phyloP scores from a whole-genome alignment of 116 monocot species.

The Posidonia oceanica region DNA sequence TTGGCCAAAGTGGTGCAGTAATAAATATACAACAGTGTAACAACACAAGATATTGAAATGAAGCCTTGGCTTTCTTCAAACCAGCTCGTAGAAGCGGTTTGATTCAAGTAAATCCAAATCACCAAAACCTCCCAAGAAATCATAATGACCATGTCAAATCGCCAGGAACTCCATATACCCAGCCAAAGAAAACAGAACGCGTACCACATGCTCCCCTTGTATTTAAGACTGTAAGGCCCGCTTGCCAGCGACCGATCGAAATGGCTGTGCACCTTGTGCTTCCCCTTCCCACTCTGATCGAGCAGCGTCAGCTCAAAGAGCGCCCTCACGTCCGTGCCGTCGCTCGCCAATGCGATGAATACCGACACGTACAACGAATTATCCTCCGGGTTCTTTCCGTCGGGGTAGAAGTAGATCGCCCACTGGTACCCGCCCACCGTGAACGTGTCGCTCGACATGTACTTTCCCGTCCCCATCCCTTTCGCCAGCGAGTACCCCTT shows the following conservation, averaged over 20 bases:
- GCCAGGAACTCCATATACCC: background rate
- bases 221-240: conserved; percentile 47
- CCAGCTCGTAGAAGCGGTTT: too few relatives aligned
- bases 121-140: too few relatives aligned
- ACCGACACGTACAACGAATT: conserved; percentile 41
- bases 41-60: too few relatives aligned
- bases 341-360: conserved; percentile 50
- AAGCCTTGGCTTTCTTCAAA: too few relatives aligned
- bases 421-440: conserved; percentile 42
- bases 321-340: conserved; percentile 45
- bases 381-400: conserved; percentile 53
- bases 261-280: conserved; percentile 59
- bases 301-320: conserved; percentile 42
- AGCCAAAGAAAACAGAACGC: background rate
- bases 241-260: conserved; percentile 43
- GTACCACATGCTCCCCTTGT: conserved; percentile 55
- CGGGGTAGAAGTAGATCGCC: conserved; percentile 59
- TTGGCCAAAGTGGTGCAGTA: too few relatives aligned
- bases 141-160: background rate
- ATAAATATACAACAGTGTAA: too few relatives aligned
- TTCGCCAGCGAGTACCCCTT: conserved; percentile 43
- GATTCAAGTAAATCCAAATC: too few relatives aligned
- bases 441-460: conserved; percentile 42
- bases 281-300: conserved; percentile 53
- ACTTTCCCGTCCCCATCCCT: conserved; percentile 52